Base-by-base conservation (phyloP, 768 basidiomycete genomes). In the Agaricus subrufescens region DNA sequence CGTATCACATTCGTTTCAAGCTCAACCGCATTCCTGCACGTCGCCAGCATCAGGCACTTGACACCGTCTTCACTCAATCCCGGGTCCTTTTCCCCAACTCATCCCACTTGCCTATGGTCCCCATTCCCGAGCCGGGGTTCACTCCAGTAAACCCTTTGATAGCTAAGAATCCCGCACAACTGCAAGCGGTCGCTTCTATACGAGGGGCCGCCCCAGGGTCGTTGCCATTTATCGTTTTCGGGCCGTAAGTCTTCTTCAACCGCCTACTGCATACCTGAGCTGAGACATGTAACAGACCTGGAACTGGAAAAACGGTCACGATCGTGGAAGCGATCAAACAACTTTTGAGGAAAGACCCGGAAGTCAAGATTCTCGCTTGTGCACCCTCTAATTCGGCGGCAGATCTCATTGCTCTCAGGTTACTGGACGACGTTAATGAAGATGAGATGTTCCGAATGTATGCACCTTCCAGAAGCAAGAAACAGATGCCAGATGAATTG, bases 341-440 rank as follows among this genome's bases (percentile, higher is more conserved):
- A 61, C 60, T 86, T 3, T 67, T 84, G 4, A 54, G 52, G 2
- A 55, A 50, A 3, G 64, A 76, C 45, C 73, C 77, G 0, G 51
- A 62, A 0, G 70, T 79, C 1, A 73, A 67, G n/a, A 71, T 86
- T 31, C 71, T 86, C 3, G 84, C 78, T 0, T 84, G 82, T 54
- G 84, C 85, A 4, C 85, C 85, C 0, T 83, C 82, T 62, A 86
- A 86, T 65, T 83, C 83, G 3, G 84, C 85, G 0, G 83, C 85
- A 0, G 85, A 87, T 60, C 68, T 86, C 37, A 73, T 85, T 19
- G 78, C 83, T 0, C 67, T 67, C 43, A 70, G 82, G 0, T 72
- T 86, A 15, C 62, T 50, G 3, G 55, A 34, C 26, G 61, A 57
- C 9, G 62, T 76, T 8, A 58, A 56, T 38, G 52, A 61, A 2